Evolutionary conservation across 176 grass and related monocot species (phyloP).

Genomic region (Calamus simplicifolius): DNA sequence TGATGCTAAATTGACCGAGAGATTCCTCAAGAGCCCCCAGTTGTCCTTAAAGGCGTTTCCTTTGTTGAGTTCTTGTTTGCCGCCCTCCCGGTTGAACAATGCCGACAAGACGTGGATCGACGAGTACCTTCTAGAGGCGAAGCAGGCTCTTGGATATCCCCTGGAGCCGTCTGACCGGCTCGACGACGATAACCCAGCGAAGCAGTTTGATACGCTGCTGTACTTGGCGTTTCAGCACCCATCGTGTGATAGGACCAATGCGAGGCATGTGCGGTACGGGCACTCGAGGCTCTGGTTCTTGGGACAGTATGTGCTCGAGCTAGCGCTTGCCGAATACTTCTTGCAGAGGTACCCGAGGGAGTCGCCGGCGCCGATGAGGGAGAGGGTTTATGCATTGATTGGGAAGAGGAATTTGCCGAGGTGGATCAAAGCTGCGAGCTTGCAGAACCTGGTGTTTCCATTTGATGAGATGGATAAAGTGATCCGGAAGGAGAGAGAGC

Average conservation of each 20-base stretch:
- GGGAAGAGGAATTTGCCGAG: constrained; percentile 65
- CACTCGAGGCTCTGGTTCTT: constrained; percentile 90
- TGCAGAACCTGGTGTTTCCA: constrained; percentile 97
- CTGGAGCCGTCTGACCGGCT: constrained; percentile 74
- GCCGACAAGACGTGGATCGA: constrained; percentile 82
- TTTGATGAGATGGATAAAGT: constrained; percentile 90
- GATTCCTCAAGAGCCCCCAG: constrained; percentile 96
- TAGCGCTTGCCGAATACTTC: constrained; percentile 86
- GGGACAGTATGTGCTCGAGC: constrained; percentile 76
- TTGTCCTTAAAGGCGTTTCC: constrained; percentile 88
- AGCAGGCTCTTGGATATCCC: constrained; percentile 95
- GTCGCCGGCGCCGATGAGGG: constrained; percentile 82
- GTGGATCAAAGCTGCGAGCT: constrained; percentile 87
- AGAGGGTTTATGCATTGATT: constrained; percentile 79
- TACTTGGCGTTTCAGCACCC: constrained; percentile 92
- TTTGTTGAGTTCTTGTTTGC: constrained; percentile 87
- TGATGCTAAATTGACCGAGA: constrained; percentile 73
- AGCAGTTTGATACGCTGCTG: constrained; percentile 85
- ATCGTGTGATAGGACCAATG: constrained; percentile 54
- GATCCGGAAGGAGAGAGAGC: constrained; percentile 83
- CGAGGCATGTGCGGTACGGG: constrained; percentile 68
- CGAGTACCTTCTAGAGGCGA: constrained; percentile 96
- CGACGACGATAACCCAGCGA: constrained; percentile 70
- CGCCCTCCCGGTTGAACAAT: constrained; percentile 59
- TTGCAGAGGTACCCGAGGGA: constrained; percentile 90